Conservation (phyloP, 108 stramenopile genomes). For the Mediolabrus comicus region DNA sequence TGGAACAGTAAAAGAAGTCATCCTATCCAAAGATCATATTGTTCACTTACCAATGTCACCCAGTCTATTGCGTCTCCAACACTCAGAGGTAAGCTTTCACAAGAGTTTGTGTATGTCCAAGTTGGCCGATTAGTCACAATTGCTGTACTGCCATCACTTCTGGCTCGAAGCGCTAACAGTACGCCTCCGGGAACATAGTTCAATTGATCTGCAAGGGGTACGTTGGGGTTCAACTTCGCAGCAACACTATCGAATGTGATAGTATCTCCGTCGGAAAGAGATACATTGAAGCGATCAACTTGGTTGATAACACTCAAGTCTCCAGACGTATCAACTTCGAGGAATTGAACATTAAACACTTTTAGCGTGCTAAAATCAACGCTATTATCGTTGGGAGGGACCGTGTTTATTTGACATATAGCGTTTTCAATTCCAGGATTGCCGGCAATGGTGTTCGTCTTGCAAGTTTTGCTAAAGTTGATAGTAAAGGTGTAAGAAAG, state of each 20-base stretch:
- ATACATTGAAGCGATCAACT: conserved; percentile 15
- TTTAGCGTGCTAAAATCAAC: neutral
- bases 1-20: neutral
- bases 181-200: conserved; percentile 25
- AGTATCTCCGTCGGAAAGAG: conserved; percentile 16
- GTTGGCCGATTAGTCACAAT: conserved; percentile 12
- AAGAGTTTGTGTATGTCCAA: conserved; percentile 32
- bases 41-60: conserved; percentile 5
- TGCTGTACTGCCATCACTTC: neutral
- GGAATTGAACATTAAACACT: conserved; percentile 2
- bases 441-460: neutral
- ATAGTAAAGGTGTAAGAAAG: conserved; percentile 10
- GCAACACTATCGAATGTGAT: conserved; percentile 19
- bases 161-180: conserved; percentile 8
- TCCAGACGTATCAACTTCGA: conserved; percentile 36
- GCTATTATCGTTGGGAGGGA: neutral
- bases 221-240: conserved; percentile 8
- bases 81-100: conserved; percentile 17
- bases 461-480: conserved; percentile 6
- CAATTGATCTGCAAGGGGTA: conserved; percentile 13
- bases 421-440: conserved; percentile 13
- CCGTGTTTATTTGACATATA: conserved; percentile 6
- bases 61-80: conserved; percentile 30
- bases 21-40: neutral
- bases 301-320: conserved; percentile 33